A percentile compares a stretch with the other conserved stretches of the same genome.
Evolutionary conservation across 2,329 filamentous ascomycete genomes (phyloP).

Genomic region (Penicillium sp.): DNA sequence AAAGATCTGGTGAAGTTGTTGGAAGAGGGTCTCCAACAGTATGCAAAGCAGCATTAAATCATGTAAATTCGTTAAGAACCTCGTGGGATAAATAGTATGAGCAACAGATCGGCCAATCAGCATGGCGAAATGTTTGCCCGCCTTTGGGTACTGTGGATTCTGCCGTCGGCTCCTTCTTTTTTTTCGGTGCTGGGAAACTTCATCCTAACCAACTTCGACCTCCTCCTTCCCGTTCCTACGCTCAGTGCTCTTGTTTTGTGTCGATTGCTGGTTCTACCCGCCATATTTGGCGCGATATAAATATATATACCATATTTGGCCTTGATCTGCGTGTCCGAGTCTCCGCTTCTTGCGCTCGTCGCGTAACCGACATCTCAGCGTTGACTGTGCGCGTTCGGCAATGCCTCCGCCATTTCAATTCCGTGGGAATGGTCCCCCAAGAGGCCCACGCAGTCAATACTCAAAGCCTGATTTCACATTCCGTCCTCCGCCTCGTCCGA

Average conservation of each 20-base stretch:
- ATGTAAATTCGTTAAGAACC: no score
- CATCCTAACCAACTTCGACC: background rate
- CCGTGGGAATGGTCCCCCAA: conserved; percentile 16
- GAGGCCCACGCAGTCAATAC: conserved; percentile 26
- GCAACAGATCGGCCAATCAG: conserved; percentile 2
- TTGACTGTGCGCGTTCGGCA: conserved; percentile 6
- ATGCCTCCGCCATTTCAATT: conserved; percentile 30
- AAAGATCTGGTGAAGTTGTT: conserved; percentile 38
- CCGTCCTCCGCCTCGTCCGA: conserved; percentile 42
- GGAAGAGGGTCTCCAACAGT: conserved; percentile 31
- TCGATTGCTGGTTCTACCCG: background rate
- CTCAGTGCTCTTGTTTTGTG: background rate
- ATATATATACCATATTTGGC: background rate
- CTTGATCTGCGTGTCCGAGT: background rate
- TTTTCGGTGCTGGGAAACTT: conserved; percentile 1
- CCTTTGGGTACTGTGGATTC: conserved; percentile 1
- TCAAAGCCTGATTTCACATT: conserved; percentile 49
- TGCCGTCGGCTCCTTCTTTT: conserved; percentile 23
- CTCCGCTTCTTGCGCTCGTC: background rate
- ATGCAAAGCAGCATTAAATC: background rate
- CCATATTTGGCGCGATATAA: background rate
- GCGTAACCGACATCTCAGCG: background rate
- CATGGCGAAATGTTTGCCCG: background rate
- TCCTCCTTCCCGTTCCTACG: background rate
- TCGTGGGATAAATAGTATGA: background rate